Evolutionary conservation across 805 yeast genomes (phyloP).

Genomic region (Ogataea ramenticola): DNA sequence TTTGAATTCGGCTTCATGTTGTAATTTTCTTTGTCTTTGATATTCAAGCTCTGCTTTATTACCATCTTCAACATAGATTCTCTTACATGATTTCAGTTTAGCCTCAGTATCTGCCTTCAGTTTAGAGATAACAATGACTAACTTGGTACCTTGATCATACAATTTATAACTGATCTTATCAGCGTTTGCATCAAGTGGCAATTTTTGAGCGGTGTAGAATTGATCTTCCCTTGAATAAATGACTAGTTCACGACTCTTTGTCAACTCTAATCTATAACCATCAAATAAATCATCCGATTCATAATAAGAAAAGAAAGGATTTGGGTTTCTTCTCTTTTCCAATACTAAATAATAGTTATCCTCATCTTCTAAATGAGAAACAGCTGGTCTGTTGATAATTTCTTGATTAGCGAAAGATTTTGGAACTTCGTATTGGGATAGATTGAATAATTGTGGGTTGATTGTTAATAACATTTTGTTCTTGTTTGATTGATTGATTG

Average conservation of each 20-base stretch:
- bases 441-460: background rate
- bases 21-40: background rate
- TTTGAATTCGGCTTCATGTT: background rate
- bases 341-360: constrained; percentile 17
- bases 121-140: constrained; percentile 12
- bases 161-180: constrained; percentile 9
- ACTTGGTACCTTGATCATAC: constrained; percentile 13
- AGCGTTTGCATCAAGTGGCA: constrained; percentile 19
- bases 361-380: constrained; percentile 12
- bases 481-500: background rate
- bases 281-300: constrained; percentile 7
- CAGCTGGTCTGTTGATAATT: background rate
- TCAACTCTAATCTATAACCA: constrained; percentile 17
- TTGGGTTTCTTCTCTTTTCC: constrained; percentile 8
- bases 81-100: background rate
- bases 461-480: background rate
- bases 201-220: constrained; percentile 10
- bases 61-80: background rate
- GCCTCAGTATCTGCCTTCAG: too few species aligned
- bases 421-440: background rate
- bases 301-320: background rate
- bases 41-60: background rate
- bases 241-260: constrained; percentile 7
- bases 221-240: constrained; percentile 17
- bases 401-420: background rate